Conservation (phyloP, 805 yeast species). For the Myxozyma mucilagina region DNA sequence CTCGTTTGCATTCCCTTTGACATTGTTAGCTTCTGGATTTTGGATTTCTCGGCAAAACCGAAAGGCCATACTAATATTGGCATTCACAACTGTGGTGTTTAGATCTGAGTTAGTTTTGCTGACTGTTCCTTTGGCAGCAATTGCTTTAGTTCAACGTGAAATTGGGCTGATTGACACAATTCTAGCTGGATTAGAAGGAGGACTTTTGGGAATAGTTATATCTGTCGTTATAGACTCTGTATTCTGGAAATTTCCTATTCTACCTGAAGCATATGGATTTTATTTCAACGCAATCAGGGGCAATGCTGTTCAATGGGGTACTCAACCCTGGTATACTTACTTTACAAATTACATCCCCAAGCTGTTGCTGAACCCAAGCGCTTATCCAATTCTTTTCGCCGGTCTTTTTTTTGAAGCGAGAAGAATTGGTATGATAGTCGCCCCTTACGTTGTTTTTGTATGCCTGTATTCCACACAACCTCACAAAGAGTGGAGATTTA, state of each 20-base stretch:
- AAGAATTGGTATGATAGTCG: conserved; percentile 40
- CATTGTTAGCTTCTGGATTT: conserved; percentile 20
- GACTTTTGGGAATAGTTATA: conserved; percentile 50
- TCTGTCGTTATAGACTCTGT: conserved; percentile 64
- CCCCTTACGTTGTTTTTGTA: conserved; percentile 59
- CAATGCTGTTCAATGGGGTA: conserved; percentile 78
- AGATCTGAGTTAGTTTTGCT: conserved; percentile 69
- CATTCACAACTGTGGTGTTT: conserved; percentile 66
- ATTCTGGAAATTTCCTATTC: conserved; percentile 63
- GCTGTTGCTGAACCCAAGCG: conserved; percentile 40
- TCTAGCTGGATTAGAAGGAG: conserved; percentile 51
- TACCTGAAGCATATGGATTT: conserved; percentile 78
- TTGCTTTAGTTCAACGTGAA: conserved; percentile 50
- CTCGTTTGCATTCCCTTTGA: conserved; percentile 68
- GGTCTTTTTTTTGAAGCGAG: conserved; percentile 45
- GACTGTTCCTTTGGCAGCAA: conserved; percentile 47
- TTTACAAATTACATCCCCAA: conserved; percentile 55
- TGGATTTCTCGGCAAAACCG: conserved; percentile 5
- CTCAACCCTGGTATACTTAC: conserved; percentile 71
- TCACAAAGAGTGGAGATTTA: conserved; percentile 94
- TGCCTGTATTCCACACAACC: conserved; percentile 72
- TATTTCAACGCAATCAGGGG: conserved; percentile 76
- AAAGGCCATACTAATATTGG: conserved; percentile 52
- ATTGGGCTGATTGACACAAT: conserved; percentile 46
- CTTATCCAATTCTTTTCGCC: conserved; percentile 46